Conservation (phyloP, 179 eudicot species). For the Heliamphora pulchella region DNA sequence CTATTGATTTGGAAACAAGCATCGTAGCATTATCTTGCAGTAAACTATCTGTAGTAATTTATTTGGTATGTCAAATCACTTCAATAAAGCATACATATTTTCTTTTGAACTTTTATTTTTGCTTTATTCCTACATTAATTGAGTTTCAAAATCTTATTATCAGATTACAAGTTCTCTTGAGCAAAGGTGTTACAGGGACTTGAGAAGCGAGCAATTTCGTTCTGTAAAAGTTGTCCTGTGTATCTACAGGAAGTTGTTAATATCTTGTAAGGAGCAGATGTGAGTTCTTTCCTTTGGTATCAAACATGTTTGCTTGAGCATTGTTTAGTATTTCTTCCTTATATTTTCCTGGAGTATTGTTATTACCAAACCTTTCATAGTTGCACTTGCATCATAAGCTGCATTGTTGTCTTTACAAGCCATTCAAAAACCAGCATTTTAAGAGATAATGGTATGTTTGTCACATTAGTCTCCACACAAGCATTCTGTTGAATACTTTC, state of each 20-base stretch:
- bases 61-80: background rate
- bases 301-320: background rate
- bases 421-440: background rate
- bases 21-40: background rate
- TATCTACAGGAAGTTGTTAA: conserved; percentile 65
- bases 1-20: background rate
- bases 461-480: background rate
- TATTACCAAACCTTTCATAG: no score
- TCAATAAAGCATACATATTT: background rate
- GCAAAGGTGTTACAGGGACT: conserved; percentile 78
- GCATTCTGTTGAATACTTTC: background rate
- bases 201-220: conserved; percentile 48
- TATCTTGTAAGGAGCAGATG: conserved; percentile 80
- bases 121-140: background rate
- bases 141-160: conserved; percentile 14
- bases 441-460: background rate
- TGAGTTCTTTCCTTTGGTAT: conserved; percentile 35
- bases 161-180: conserved; percentile 76
- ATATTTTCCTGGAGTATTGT: background rate
- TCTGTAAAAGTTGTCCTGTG: conserved; percentile 62
- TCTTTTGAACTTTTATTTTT: background rate
- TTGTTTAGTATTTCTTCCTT: background rate
- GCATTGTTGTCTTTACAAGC: background rate
- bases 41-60: conserved; percentile 6
- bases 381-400: background rate